Evolutionary conservation across 2,329 filamentous ascomycete genomes (phyloP).

Genomic region (Blastomyces parvus): DNA sequence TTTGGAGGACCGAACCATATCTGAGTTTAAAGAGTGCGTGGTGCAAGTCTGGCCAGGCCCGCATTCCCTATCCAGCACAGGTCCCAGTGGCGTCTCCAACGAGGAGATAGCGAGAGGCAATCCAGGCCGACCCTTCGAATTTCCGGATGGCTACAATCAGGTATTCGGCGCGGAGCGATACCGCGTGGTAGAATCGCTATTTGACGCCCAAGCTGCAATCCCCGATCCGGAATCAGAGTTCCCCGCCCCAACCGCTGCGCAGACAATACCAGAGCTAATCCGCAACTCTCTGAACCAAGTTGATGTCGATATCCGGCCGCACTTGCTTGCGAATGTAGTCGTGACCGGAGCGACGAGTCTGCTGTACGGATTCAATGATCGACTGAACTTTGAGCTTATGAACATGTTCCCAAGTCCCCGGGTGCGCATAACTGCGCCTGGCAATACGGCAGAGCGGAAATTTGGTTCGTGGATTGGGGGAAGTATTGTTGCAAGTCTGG

Average conservation of each 20-base stretch:
- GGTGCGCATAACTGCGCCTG: slow-evolving; percentile 80
- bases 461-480: slow-evolving; percentile 96
- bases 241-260: slow-evolving; percentile 53
- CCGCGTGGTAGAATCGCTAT: slow-evolving; percentile 77
- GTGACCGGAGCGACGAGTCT: slow-evolving; percentile 82
- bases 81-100: slow-evolving; percentile 51
- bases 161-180: slow-evolving; percentile 86
- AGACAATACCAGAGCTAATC: slow-evolving; percentile 77
- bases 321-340: slow-evolving; percentile 79
- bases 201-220: slow-evolving; percentile 72
- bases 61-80: slow-evolving; percentile 49
- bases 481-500: slow-evolving; percentile 87
- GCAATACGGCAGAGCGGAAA: slow-evolving; percentile 75
- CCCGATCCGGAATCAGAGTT: slow-evolving; percentile 36
- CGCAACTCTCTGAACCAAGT: slow-evolving; percentile 66
- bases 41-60: slow-evolving; percentile 88
- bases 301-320: slow-evolving; percentile 78
- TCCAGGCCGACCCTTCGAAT: slow-evolving; percentile 84
- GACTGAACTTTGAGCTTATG: slow-evolving; percentile 74
- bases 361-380: slow-evolving; percentile 84
- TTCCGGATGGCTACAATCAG: slow-evolving; percentile 94
- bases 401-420: slow-evolving; percentile 73
- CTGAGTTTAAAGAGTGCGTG: slow-evolving; percentile 95
- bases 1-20: slow-evolving; percentile 85
- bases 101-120: slow-evolving; percentile 64